A percentile compares a stretch with the other conserved stretches of the same genome.
These are phyloP conservation scores for Blumeriella jaapii DNA, from an alignment of 2,329 filamentous ascomycete genomes.

Conservation along the genomic window DNA sequence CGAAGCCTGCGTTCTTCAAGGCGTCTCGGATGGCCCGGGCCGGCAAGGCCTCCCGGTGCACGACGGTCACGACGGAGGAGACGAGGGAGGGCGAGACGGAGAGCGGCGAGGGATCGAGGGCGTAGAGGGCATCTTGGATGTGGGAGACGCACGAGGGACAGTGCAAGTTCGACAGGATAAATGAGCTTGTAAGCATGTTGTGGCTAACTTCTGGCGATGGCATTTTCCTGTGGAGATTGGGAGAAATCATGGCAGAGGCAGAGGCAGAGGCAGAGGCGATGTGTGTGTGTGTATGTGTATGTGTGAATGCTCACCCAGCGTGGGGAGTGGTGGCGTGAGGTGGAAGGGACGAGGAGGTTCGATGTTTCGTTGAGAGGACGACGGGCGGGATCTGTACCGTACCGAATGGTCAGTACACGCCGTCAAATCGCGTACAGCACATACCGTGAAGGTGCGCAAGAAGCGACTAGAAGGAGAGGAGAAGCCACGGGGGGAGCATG, in stretches of 20 bases:
- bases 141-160: constrained; percentile 62
- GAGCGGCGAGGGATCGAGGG: constrained; percentile 35
- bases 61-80: constrained; percentile 55
- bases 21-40: constrained; percentile 34
- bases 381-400: too few relatives aligned
- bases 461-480: neutral
- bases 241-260: neutral
- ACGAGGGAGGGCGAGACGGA: constrained; percentile 61
- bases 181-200: constrained; percentile 26
- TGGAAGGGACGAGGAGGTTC: too few relatives aligned
- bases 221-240: neutral
- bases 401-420: too few relatives aligned
- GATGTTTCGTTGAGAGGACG: too few relatives aligned
- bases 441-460: too few relatives aligned
- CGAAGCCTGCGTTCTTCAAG: constrained; percentile 47
- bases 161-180: constrained; percentile 64
- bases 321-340: too few relatives aligned
- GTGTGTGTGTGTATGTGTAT: too few relatives aligned
- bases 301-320: too few relatives aligned
- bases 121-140: constrained; percentile 47
- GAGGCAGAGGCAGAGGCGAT: neutral
- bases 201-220: neutral
- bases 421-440: too few relatives aligned
- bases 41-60: constrained; percentile 36
- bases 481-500: neutral